Conservation (phyloP, 1,284 basidiomycete species). For the Volvariella volvacea region DNA sequence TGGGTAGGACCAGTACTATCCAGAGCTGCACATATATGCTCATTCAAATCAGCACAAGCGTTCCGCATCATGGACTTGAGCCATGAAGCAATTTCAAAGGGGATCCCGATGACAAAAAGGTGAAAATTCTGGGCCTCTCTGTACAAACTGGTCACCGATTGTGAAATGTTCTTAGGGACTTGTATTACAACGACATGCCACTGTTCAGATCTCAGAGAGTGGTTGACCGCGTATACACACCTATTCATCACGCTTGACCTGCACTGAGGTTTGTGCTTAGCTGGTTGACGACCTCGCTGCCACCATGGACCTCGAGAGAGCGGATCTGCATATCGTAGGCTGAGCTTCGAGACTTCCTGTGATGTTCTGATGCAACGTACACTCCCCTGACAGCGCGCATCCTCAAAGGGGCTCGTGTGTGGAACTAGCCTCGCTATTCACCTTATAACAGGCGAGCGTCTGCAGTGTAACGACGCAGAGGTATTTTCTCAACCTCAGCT, state of each 20-base stretch:
- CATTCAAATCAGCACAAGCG: slow-evolving; percentile 46
- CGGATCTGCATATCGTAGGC: slow-evolving; percentile 76
- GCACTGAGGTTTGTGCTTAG: slow-evolving; percentile 32
- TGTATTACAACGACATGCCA: slow-evolving; percentile 78
- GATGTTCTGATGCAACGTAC: slow-evolving; percentile 4
- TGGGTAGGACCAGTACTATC: slow-evolving; percentile 34
- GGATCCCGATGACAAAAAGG: slow-evolving; percentile 65
- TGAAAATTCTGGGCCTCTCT: no score
- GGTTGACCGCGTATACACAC: slow-evolving; percentile 60
- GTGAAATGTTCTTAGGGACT: slow-evolving; percentile 66
- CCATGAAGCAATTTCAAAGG: slow-evolving; percentile 55
- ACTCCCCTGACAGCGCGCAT: slow-evolving; percentile 56
- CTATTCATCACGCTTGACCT: neutral
- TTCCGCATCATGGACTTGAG: slow-evolving; percentile 54
- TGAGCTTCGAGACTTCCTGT: slow-evolving; percentile 4
- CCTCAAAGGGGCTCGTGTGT: slow-evolving; percentile 80
- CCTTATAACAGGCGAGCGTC: slow-evolving; percentile 45
- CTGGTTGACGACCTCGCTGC: slow-evolving; percentile 85
- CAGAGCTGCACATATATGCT: slow-evolving; percentile 2
- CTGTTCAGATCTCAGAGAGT: slow-evolving; percentile 70
- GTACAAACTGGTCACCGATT: no score
- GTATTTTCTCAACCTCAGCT: slow-evolving; percentile 26
- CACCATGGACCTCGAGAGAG: slow-evolving; percentile 66
- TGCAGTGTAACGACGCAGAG: slow-evolving; percentile 50
- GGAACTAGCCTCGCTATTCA: slow-evolving; percentile 58